Evolutionary conservation across 176 grass and related monocot genomes (phyloP), one percentile per base, ranked within the genome.

Genomic region (Rhynchospora tenuis): DNA sequence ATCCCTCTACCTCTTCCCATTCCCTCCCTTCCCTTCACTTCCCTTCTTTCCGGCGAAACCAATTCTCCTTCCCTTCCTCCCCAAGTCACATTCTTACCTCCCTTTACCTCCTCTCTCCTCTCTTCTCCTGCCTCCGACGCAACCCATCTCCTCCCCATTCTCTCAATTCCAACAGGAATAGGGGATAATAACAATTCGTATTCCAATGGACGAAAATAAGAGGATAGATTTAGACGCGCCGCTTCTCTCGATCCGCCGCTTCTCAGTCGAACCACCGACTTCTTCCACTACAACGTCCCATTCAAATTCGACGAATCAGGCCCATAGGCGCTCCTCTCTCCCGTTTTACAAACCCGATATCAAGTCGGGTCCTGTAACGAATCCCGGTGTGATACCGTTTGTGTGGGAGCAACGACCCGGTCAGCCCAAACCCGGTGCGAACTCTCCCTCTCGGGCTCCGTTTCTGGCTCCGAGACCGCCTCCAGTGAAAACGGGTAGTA

Each of bases 341-440:
- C 93, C 91, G 1, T 73, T 47, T 46, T 74, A 88, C 83, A 93
- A 75, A 59, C 23, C 86, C 17, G 93, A 88, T 47, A 83, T 93
- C 83, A 84, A 84, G 31, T 96, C 93, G 46, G 97, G 97, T 68
- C 93, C 93, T 10, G 51, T 93, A 20, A 28, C 88, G 9, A 92
- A 90, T 62, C 93, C 97, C 0, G 93, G 93, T 59, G 81, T 91
- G 55, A 88, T 99, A 73, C 93, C 93, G 26, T 99, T 99, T 72
- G 78, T 89, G 17, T 99, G 93, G 97, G 97, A 99, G 88, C 88
- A 96, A 26, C 84, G 84, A 10, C 93, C 93, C 4, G 91, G 93
- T n/a, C 89, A 88, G 57, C 97, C 97, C 56, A 99, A 99, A 89
- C 86, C 85, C 80, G 86, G 86, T 59, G 80, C 80, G 63, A 87